phyloP scores from a whole-genome alignment of 2,329 filamentous ascomycete genomes.

The Aspergillus japonicus region DNA sequence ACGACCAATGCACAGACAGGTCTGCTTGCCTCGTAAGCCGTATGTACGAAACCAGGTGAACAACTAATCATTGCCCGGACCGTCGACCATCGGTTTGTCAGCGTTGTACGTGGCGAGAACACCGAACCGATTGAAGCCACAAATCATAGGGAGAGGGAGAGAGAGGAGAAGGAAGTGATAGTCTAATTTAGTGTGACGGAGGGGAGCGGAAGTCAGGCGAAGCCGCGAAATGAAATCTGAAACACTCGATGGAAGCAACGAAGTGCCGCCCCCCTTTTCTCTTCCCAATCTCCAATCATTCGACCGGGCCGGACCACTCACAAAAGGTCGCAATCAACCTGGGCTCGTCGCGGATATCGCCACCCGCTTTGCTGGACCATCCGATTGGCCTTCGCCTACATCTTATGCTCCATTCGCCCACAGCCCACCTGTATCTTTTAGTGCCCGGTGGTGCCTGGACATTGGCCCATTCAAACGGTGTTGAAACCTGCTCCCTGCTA shows the following conservation, averaged over 20 bases:
- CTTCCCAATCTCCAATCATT: not conserved
- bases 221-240: slow-evolving; percentile 1
- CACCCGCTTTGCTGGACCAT: not conserved
- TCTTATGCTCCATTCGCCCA: not conserved
- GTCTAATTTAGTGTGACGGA: not conserved
- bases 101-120: not conserved
- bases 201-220: slow-evolving; percentile 1
- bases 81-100: not conserved
- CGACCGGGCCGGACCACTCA: slow-evolving; percentile 4
- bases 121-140: not conserved
- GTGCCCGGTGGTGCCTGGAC: not conserved
- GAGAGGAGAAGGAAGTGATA: not conserved
- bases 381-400: not conserved
- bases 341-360: slow-evolving; percentile 2
- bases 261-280: not conserved
- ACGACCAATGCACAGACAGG: no score
- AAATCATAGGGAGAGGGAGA: not conserved
- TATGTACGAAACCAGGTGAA: not conserved
- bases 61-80: not conserved
- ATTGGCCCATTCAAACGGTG: not conserved
- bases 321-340: not conserved
- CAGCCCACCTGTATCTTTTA: not conserved
- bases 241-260: not conserved
- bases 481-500: slow-evolving; percentile 3
- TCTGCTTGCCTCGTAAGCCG: not conserved